Conservation (phyloP, 1,284 basidiomycete genomes). For the Leccinum huronense region DNA sequence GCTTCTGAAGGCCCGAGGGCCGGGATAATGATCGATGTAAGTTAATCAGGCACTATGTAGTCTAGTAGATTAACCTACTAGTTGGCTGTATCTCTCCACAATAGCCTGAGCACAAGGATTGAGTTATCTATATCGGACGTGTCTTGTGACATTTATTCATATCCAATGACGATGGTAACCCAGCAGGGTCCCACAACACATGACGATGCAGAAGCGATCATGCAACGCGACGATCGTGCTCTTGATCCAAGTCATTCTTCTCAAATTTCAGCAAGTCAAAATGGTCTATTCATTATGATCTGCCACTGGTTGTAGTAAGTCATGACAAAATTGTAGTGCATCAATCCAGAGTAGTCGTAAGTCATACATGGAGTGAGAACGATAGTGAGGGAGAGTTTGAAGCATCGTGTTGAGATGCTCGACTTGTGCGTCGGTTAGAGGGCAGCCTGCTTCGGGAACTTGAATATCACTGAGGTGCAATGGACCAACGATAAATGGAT, state of each 20-base stretch:
- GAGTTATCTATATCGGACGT: too few species aligned
- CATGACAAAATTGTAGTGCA: neutral
- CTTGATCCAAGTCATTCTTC: too few species aligned
- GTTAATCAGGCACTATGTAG: neutral
- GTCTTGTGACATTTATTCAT: too few species aligned
- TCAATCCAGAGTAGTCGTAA: neutral
- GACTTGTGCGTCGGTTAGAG: neutral
- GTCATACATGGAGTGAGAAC: neutral
- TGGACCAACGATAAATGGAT: neutral
- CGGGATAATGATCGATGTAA: too few species aligned
- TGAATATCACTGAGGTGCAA: neutral
- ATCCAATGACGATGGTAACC: too few species aligned
- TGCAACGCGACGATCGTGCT: too few species aligned
- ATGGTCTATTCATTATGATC: neutral
- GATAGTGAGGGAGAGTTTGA: neutral
- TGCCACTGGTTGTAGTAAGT: neutral
- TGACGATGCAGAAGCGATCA: too few species aligned
- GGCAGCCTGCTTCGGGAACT: neutral
- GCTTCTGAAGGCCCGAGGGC: too few species aligned
- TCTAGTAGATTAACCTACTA: too few species aligned
- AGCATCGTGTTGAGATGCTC: neutral
- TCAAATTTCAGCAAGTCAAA: neutral
- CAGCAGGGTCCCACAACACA: too few species aligned
- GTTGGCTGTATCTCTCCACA: too few species aligned
- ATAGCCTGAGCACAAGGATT: too few species aligned